Conservation (phyloP, 2,329 filamentous ascomycete genomes). For the Ascocoryne sarcoides region DNA sequence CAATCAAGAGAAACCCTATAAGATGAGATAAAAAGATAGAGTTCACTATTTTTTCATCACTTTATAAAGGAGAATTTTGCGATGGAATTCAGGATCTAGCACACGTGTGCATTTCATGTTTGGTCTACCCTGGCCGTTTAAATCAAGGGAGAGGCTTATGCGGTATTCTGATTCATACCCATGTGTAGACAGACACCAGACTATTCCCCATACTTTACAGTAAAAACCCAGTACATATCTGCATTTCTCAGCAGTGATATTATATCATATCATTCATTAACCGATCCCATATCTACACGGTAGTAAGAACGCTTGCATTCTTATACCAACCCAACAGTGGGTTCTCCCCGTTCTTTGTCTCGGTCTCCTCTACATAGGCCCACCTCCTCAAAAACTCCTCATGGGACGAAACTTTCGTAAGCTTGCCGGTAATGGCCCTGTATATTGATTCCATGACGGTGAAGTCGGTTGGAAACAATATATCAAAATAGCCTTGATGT, state of each 20-base stretch:
- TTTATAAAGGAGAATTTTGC: background rate
- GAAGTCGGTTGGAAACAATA: conserved; percentile 96
- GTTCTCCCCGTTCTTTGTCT: conserved; percentile 86
- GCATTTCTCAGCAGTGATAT: no score
- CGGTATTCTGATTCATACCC: no score
- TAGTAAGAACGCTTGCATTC: conserved; percentile 89
- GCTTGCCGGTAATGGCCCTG: conserved; percentile 81
- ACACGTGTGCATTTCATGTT: no score
- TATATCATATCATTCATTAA: no score
- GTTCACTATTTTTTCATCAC: background rate
- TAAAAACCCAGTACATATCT: no score
- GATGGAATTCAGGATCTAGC: background rate
- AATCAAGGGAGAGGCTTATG: no score
- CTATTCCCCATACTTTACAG: no score
- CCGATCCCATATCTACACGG: conserved; percentile 43
- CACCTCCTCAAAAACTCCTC: conserved; percentile 85
- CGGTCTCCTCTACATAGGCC: conserved; percentile 84
- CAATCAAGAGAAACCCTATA: no score
- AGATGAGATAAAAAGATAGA: no score
- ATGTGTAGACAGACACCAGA: no score
- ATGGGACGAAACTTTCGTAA: conserved; percentile 77
- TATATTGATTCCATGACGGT: conserved; percentile 85
- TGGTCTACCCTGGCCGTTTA: no score
- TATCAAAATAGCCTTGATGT: conserved; percentile 98
- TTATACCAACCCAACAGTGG: conserved; percentile 87